Evolutionary conservation across 75 land plant genomes (phyloP), one percentile per base, ranked within the genome.

Genomic region (Selaginella tamariscina): DNA sequence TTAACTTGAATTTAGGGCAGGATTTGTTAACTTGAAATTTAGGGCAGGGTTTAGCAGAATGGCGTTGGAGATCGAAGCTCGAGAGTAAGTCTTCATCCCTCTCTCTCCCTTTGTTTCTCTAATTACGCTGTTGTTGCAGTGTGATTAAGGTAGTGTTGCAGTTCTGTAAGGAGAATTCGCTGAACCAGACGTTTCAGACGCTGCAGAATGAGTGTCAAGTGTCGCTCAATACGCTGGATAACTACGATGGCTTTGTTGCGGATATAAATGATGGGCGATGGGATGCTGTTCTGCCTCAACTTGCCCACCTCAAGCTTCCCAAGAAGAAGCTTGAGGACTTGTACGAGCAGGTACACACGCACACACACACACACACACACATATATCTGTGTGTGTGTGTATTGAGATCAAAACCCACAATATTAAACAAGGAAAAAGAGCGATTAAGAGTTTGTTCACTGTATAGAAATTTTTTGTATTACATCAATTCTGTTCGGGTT

Each of bases 181-280:
- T 94, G 71, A 88, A 94, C 70, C 92, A 94, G 73, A 90, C 98
- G 20, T 94, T 94, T 59, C 96, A 94, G 71, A 84, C 80, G 11
- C 59, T 94, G 54, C 98, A 94, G 70, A 94, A 70, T 57, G 98
- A 94, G 80, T 94, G 98, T 66, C 98, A 94, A 73, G 98, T 94
- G 2, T 94, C 98, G 26, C 75, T 94, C 67, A 94, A 94, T 65
- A 94, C 96, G 2, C 96, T 94, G 32, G 98, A 93, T 70, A 90
- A 91, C 66, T 79, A 85, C 22, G 98, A 94, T 64, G 87, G 96
- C 13, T 94, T 94, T 73, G 72, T 84, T 68, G 82, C 96, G 0
- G 98, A 94, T 72, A 87, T 94, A 2, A 94, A 94, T 70, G 78
- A 85, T 70, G 98, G 98, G 26, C 78, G 98, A 55, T 94, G 98